Conservation (phyloP, 352 stramenopile species). For the Saprolegnia diclina region DNA sequence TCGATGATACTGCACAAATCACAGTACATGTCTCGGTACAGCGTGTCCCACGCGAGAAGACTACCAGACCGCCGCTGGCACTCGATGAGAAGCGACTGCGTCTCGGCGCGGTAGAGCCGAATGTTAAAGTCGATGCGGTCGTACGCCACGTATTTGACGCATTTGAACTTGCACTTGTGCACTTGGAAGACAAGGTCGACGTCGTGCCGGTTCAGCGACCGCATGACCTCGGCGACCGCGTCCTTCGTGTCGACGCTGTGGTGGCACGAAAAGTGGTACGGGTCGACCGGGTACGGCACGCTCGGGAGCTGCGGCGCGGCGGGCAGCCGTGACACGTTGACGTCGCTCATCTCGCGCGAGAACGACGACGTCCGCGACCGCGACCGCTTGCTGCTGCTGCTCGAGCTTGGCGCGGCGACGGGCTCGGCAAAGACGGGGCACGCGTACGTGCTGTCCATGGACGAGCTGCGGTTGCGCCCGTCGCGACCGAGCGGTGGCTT, state of each 20-base stretch:
- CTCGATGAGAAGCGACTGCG: slow-evolving; percentile 52
- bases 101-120: slow-evolving; percentile 46
- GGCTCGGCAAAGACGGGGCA: not conserved
- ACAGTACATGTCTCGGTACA: slow-evolving; percentile 73
- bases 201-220: slow-evolving; percentile 46
- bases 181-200: slow-evolving; percentile 65
- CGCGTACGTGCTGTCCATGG: not conserved
- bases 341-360: not conserved
- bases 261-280: slow-evolving; percentile 75
- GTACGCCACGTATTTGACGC: slow-evolving; percentile 81
- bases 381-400: not conserved
- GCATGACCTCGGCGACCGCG: slow-evolving; percentile 43
- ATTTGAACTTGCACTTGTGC: slow-evolving; percentile 83
- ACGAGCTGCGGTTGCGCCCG: not conserved
- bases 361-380: slow-evolving; percentile 3
- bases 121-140: slow-evolving; percentile 77
- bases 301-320: slow-evolving; percentile 46
- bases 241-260: slow-evolving; percentile 32
- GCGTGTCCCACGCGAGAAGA: slow-evolving; percentile 67
- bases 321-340: not conserved
- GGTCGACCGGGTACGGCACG: slow-evolving; percentile 68
- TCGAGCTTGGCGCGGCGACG: not conserved
- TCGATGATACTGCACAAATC: slow-evolving; percentile 49
- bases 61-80: slow-evolving; percentile 71
- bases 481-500: not conserved